Percentiles rank a stretch among this genome's conserved stretches.
These are phyloP conservation scores for Pythium dissimile DNA, from an alignment of 352 stramenopile species.

Conservation along the genomic window DNA sequence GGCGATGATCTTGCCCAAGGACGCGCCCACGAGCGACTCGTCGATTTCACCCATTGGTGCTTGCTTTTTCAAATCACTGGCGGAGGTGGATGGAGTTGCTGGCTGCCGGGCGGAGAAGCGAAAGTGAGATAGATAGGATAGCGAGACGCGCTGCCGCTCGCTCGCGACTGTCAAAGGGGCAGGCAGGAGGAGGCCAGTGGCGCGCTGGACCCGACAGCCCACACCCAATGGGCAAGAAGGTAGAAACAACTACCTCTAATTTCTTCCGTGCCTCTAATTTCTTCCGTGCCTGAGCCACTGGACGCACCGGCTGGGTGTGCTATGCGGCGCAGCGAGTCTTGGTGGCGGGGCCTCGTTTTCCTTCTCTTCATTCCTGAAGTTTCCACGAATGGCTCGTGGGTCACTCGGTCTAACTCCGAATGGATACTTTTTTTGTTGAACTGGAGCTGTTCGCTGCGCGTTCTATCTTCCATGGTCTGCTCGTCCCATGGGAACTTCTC, in stretches of 20 bases:
- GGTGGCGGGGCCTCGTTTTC: not conserved
- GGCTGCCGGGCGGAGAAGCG: not conserved
- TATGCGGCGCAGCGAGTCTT: too few species aligned
- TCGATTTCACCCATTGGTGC: constrained; percentile 34
- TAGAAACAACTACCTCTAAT: too few species aligned
- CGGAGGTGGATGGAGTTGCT: not conserved
- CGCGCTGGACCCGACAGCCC: too few species aligned
- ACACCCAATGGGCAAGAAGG: not conserved
- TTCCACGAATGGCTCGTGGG: not conserved
- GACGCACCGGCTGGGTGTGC: not conserved
- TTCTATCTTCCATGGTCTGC: not conserved
- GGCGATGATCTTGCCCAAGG: constrained; percentile 39
- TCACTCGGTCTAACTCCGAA: not conserved
- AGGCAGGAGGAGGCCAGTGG: too few species aligned
- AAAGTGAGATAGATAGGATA: not conserved
- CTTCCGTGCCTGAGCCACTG: too few species aligned
- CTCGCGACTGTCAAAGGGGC: too few species aligned
- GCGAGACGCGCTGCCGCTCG: too few species aligned
- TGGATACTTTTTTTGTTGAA: not conserved
- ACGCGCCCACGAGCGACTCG: constrained; percentile 30
- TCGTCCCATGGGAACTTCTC: not conserved
- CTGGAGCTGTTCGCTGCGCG: not conserved
- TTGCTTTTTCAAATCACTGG: not conserved
- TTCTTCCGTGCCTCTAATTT: too few species aligned
- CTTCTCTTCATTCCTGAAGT: not conserved